Conservation (phyloP, 2,329 filamentous ascomycete species). For the Trichocomaceae sp. region DNA sequence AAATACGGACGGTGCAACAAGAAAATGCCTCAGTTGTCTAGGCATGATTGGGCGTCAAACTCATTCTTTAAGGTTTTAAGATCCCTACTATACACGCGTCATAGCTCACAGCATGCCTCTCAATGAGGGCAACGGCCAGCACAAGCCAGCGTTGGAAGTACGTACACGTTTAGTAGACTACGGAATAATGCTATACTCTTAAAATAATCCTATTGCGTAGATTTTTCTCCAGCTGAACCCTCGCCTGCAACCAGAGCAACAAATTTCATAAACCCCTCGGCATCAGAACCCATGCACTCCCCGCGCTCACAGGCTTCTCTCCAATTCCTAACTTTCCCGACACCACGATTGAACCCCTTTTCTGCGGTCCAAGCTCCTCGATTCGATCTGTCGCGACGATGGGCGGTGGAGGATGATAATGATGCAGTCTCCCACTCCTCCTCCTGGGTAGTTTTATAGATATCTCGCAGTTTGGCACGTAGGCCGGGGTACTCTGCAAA, state of each 20-base stretch:
- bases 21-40: too few relatives aligned
- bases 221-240: not conserved
- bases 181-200: too few relatives aligned
- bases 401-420: constrained; percentile 12
- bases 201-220: too few relatives aligned
- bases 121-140: too few relatives aligned
- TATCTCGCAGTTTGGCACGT: constrained; percentile 34
- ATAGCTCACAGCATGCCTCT: too few relatives aligned
- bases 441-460: constrained; percentile 36
- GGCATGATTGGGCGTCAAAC: too few relatives aligned
- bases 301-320: constrained; percentile 33
- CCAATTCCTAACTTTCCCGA: constrained; percentile 34
- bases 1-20: too few relatives aligned
- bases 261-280: constrained; percentile 35
- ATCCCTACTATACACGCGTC: too few relatives aligned
- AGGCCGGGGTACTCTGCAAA: constrained; percentile 35
- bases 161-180: too few relatives aligned
- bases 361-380: constrained; percentile 36
- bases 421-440: constrained; percentile 33
- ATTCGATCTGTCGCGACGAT: constrained; percentile 12
- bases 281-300: constrained; percentile 23
- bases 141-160: too few relatives aligned
- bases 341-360: constrained; percentile 38
- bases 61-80: too few relatives aligned
- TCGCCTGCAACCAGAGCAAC: constrained; percentile 26